phyloP scores from a whole-genome alignment of 2,329 filamentous ascomycete genomes.

The Cladosporium velox region DNA sequence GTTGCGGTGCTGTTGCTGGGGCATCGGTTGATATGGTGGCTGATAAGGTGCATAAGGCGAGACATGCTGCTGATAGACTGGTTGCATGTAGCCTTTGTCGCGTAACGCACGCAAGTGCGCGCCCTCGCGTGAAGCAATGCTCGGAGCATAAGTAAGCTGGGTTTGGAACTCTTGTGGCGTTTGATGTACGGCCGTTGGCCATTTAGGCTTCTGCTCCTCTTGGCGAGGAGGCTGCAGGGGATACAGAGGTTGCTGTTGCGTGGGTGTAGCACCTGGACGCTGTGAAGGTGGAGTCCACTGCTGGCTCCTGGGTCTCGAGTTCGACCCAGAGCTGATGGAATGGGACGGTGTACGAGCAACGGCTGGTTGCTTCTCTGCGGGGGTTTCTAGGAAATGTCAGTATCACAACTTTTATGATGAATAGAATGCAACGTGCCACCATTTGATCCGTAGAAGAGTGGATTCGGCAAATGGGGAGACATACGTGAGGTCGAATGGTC shows the following conservation, averaged over 20 bases:
- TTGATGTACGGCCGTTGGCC: constrained; percentile 37
- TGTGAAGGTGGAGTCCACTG: constrained; percentile 42
- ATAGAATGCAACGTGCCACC: background rate
- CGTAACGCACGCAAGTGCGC: constrained; percentile 38
- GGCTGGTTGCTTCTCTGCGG: constrained; percentile 13
- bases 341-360: constrained; percentile 31
- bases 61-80: constrained; percentile 22
- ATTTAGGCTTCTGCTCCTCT: constrained; percentile 18
- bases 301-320: constrained; percentile 26
- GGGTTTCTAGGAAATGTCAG: constrained; percentile 1
- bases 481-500: constrained; percentile 45
- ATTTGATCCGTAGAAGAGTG: constrained; percentile 33
- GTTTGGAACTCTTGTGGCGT: constrained; percentile 44
- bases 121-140: constrained; percentile 35
- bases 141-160: constrained; percentile 32
- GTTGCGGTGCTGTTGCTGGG: constrained; percentile 25
- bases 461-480: constrained; percentile 50
- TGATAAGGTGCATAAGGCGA: constrained; percentile 3
- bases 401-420: background rate
- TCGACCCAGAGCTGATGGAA: constrained; percentile 29
- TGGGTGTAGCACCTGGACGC: constrained; percentile 19
- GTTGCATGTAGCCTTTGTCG: constrained; percentile 34
- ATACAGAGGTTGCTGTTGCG: constrained; percentile 3
- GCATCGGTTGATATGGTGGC: background rate
- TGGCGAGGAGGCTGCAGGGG: constrained; percentile 19